Evolutionary conservation across 345 rosid species (phyloP).

Genomic region (Cardamine chenopodiifolia): DNA sequence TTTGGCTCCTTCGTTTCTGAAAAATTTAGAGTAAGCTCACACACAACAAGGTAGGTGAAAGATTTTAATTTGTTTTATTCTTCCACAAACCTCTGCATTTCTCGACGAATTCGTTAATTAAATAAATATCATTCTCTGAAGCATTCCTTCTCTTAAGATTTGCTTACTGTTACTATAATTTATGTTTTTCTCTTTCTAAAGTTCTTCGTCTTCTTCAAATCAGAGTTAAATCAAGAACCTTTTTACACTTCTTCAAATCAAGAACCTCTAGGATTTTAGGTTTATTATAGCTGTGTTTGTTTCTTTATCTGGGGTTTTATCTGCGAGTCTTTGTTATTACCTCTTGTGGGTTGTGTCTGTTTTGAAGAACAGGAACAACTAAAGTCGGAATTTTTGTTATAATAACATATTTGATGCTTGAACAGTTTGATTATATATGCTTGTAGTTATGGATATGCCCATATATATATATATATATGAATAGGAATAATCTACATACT

Average conservation of each 20-base stretch:
- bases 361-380: constrained; percentile 34
- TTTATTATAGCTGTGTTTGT: constrained; percentile 3
- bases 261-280: constrained; percentile 28
- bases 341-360: constrained; percentile 27
- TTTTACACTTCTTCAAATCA: constrained; percentile 1
- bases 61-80: not conserved
- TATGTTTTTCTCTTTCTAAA: not conserved
- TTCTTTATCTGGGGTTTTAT: not conserved
- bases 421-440: too few species aligned
- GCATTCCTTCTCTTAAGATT: not conserved
- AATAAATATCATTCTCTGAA: not conserved
- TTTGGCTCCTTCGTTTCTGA: constrained; percentile 65
- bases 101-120: not conserved
- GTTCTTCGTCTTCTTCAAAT: not conserved
- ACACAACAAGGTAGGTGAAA: constrained; percentile 25
- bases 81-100: not conserved
- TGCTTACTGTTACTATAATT: constrained; percentile 18
- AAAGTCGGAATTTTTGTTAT: constrained; percentile 32
- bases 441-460: too few species aligned
- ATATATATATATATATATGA: too few species aligned
- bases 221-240: not conserved
- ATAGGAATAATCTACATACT: not conserved
- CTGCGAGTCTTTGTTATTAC: constrained; percentile 1
- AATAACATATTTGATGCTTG: too few species aligned
- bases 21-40: not conserved